These are phyloP conservation scores for Calonectria hongkongensis DNA, from an alignment of 2,329 filamentous ascomycete genomes.

Conservation along the genomic window DNA sequence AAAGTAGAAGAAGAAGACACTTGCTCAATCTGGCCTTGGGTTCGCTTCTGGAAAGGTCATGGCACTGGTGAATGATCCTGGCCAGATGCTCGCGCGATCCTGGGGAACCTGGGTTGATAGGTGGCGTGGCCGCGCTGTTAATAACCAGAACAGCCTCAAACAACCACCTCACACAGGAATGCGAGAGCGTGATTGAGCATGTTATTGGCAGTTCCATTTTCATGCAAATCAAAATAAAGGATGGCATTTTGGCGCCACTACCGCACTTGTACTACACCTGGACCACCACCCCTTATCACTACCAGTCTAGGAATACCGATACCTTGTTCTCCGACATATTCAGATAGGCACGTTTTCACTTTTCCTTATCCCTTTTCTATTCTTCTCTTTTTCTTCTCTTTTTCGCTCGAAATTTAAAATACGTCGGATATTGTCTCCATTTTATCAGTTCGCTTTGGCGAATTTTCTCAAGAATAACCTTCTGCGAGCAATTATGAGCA, in stretches of 20 bases:
- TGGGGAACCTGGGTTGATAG: slow-evolving; percentile 47
- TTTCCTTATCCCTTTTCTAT: background rate
- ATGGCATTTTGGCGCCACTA: slow-evolving; percentile 29
- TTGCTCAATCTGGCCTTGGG: slow-evolving; percentile 23
- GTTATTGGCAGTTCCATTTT: slow-evolving; percentile 43
- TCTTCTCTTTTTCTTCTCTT: background rate
- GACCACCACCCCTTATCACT: background rate
- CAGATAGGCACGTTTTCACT: too few relatives aligned
- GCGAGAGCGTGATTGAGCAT: slow-evolving; percentile 55
- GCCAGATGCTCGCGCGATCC: slow-evolving; percentile 40
- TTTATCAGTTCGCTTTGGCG: background rate
- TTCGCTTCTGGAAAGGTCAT: slow-evolving; percentile 39
- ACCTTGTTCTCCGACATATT: background rate
- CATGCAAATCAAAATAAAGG: slow-evolving; percentile 29
- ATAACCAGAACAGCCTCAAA: slow-evolving; percentile 45
- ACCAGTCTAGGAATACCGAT: background rate
- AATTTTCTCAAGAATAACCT: background rate
- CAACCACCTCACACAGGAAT: slow-evolving; percentile 53
- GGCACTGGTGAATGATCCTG: slow-evolving; percentile 40
- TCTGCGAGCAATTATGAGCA: slow-evolving; percentile 34
- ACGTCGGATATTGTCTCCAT: background rate
- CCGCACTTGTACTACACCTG: background rate
- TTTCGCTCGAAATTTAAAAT: background rate
- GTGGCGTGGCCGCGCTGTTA: slow-evolving; percentile 53
- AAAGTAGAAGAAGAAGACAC: slow-evolving; percentile 21